Conservation (phyloP, 345 rosid species). For the Eucalyptus erythrocorys region DNA sequence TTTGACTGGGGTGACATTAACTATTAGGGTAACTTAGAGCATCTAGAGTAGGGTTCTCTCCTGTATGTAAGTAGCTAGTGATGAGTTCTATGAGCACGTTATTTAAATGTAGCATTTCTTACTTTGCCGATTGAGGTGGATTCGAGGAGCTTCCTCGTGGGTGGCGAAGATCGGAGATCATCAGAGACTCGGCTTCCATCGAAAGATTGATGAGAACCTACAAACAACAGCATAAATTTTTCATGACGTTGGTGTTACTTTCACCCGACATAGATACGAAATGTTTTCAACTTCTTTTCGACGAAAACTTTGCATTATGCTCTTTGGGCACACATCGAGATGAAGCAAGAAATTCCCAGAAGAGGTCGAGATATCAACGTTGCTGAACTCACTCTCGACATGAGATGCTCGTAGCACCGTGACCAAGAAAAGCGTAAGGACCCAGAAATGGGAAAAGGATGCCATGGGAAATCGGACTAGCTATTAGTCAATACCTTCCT, state of each 20-base stretch:
- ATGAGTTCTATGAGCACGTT: neutral
- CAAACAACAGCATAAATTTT: neutral
- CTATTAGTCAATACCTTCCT: no score
- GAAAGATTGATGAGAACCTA: constrained; percentile 16
- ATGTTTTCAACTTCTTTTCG: no score
- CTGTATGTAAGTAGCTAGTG: neutral
- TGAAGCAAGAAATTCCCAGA: neutral
- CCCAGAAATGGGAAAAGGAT: neutral
- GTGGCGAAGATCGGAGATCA: constrained; percentile 13
- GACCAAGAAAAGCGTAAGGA: neutral
- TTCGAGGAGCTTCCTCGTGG: constrained; percentile 19
- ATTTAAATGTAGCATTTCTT: neutral
- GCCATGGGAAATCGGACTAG: neutral
- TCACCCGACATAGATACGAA: neutral
- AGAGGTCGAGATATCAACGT: neutral
- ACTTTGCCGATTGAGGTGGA: constrained; percentile 19
- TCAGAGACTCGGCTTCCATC: constrained; percentile 20
- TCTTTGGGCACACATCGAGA: neutral
- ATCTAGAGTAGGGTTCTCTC: neutral
- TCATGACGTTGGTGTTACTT: neutral
- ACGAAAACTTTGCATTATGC: no score
- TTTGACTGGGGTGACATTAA: no score
- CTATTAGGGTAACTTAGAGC: no score
- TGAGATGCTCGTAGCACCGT: neutral
- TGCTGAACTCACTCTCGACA: neutral